phyloP scores from a whole-genome alignment of 2,329 filamentous ascomycete species.

The Colletotrichum horii region DNA sequence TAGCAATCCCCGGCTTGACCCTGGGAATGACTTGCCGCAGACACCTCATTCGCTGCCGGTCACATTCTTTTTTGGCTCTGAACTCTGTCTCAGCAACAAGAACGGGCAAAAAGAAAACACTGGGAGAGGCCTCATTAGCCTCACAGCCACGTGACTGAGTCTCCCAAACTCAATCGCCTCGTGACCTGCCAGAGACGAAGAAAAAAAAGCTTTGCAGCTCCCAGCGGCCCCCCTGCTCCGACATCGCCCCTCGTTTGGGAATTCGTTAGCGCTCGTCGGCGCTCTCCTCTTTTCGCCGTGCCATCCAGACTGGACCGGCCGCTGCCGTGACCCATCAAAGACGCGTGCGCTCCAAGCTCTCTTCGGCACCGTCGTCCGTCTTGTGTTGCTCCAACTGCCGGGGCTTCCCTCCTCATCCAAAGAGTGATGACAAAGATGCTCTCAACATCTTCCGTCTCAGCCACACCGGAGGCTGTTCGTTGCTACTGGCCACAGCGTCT shows the following conservation, averaged over 20 bases:
- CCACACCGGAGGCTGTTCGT: not conserved
- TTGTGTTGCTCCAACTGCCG: not conserved
- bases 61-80: not conserved
- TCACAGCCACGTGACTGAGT: not conserved
- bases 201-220: not conserved
- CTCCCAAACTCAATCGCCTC: not conserved
- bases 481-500: not conserved
- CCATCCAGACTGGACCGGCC: not conserved
- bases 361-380: not conserved
- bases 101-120: not conserved
- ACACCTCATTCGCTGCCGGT: not conserved
- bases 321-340: not conserved
- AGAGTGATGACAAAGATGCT: not conserved
- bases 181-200: not conserved
- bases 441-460: not conserved
- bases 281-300: not conserved
- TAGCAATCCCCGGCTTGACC: not conserved
- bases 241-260: slow-evolving; percentile 5
- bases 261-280: not conserved
- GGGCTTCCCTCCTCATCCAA: not conserved
- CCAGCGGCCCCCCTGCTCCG: not conserved
- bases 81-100: not conserved
- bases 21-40: not conserved
- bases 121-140: not conserved
- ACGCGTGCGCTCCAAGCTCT: not conserved